Conservation (phyloP, 306 rosid species). For the Benincasa hispida region DNA sequence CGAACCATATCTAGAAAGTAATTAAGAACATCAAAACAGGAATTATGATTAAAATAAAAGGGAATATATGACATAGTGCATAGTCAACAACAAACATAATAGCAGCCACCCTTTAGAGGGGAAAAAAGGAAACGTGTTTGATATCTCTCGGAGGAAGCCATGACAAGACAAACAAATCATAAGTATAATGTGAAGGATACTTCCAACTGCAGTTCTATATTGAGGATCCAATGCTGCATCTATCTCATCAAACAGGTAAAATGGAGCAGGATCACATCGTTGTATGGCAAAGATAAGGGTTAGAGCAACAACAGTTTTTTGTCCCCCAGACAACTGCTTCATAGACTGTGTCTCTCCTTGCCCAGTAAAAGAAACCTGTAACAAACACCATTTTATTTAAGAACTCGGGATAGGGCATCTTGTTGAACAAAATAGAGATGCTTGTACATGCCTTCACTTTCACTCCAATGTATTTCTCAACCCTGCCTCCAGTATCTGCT, state of each 20-base stretch:
- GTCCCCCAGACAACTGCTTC: conserved; percentile 98
- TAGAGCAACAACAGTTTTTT: conserved; percentile 96
- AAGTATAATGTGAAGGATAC: conserved; percentile 49
- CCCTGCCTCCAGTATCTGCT: conserved; percentile 81
- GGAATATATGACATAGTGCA: not conserved
- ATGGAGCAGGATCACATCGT: conserved; percentile 99
- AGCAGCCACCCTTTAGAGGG: not conserved
- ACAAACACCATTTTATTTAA: conserved; percentile 2
- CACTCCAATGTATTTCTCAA: conserved; percentile 92
- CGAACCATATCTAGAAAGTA: conserved; percentile 74
- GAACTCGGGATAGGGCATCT: not conserved
- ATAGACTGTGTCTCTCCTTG: conserved; percentile 98
- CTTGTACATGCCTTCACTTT: conserved; percentile 76
- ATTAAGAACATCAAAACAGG: conserved; percentile 31
- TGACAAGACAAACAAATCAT: not conserved
- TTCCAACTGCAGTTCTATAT: conserved; percentile 94
- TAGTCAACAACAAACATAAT: not conserved
- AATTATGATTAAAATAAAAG: conserved; percentile 2
- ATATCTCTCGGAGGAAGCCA: not conserved
- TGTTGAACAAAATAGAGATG: not conserved
- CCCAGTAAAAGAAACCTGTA: conserved; percentile 93
- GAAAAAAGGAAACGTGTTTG: not conserved
- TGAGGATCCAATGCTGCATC: conserved; percentile 99
- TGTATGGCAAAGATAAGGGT: conserved; percentile 96
- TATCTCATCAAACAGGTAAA: conserved; percentile 93